These are phyloP conservation scores for Rhynchosporium graminicola DNA, from an alignment of 2,329 filamentous ascomycete species.

Conservation along the genomic window DNA sequence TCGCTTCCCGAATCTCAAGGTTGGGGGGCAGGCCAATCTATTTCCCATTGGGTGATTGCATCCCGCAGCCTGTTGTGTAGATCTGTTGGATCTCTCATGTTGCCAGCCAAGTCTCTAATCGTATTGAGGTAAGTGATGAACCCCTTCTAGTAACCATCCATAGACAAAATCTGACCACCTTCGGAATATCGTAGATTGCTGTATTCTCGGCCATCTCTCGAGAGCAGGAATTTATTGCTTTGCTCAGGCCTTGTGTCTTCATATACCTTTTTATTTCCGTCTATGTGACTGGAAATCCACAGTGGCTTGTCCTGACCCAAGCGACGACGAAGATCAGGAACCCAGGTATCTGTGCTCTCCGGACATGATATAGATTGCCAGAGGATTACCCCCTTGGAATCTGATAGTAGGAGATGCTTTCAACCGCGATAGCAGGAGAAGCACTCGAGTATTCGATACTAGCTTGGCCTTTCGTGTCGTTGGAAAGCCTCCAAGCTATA, in stretches of 20 bases:
- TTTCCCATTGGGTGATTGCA: not conserved
- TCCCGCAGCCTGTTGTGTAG: not conserved
- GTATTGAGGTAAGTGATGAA: not conserved
- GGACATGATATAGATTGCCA: not conserved
- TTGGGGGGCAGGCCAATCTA: no score
- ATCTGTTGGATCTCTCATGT: not conserved
- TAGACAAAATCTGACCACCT: not conserved
- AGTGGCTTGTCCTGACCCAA: constrained; percentile 8
- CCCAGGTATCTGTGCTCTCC: not conserved
- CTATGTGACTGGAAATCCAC: not conserved
- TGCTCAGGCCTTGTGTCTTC: no score
- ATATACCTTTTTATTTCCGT: not conserved
- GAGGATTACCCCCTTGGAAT: not conserved
- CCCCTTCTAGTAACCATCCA: not conserved
- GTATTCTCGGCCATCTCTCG: not conserved
- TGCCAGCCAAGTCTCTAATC: not conserved
- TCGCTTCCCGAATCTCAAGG: no score
- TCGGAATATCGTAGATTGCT: not conserved
- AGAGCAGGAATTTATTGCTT: no score
- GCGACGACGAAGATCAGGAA: constrained; percentile 1
- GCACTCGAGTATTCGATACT: no score
- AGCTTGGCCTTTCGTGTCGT: no score
- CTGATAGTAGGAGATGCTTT: no score
- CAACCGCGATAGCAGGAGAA: no score
- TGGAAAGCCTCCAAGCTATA: no score